Percentiles rank a stretch among this genome's conserved stretches.
Conservation (phyloP, 768 basidiomycete genomes). For the Leucogyrophana mollusca region DNA sequence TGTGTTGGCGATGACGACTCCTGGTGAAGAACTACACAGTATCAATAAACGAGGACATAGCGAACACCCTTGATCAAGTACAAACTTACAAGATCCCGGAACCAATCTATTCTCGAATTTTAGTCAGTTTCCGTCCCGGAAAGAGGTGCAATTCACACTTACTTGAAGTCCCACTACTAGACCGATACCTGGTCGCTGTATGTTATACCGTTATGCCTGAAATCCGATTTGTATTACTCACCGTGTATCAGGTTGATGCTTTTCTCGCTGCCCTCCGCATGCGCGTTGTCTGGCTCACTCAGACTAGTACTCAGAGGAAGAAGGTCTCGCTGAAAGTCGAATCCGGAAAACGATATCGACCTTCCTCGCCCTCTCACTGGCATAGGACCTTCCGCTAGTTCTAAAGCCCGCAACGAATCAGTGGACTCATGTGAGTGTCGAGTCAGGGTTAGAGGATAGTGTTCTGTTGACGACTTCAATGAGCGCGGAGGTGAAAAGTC, state of each 20-base stretch:
- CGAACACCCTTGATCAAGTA: background rate
- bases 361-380: constrained; percentile 36
- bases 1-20: constrained; percentile 86
- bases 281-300: constrained; percentile 60
- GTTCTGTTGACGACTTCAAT: constrained; percentile 11
- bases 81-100: constrained; percentile 95
- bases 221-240: constrained; percentile 28
- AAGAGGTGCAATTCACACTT: constrained; percentile 11
- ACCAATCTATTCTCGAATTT: constrained; percentile 56
- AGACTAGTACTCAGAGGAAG: constrained; percentile 77
- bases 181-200: constrained; percentile 62
- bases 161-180: constrained; percentile 83
- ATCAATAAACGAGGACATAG: constrained; percentile 7
- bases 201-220: constrained; percentile 4
- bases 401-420: constrained; percentile 75
- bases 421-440: constrained; percentile 48
- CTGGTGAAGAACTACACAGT: constrained; percentile 76
- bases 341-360: constrained; percentile 71
- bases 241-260: constrained; percentile 77
- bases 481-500: constrained; percentile 15
- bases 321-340: constrained; percentile 77
- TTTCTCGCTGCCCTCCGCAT: constrained; percentile 58
- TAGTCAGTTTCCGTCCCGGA: constrained; percentile 4
- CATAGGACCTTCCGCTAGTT: constrained; percentile 66
- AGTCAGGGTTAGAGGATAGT: constrained; percentile 6